Evolutionary conservation across 495 filamentous ascomycete species (phyloP), one percentile per base, ranked within the genome.

Genomic region (Xylaria nigripes): DNA sequence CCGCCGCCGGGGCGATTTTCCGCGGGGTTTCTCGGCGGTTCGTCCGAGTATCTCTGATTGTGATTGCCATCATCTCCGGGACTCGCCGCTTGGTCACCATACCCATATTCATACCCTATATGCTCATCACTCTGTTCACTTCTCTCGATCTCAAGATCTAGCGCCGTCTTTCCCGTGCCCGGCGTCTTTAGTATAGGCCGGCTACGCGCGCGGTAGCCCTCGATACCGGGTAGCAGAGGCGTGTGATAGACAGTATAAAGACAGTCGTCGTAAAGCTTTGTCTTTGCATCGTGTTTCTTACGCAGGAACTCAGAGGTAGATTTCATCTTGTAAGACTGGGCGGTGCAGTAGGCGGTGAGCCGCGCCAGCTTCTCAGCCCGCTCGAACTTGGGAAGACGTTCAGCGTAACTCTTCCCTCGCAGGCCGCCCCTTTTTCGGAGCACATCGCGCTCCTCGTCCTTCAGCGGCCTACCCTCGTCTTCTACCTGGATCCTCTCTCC

Each of bases 261-360:
- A 64, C 94, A 97, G 65, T 99, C 94, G 68, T 97, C 94, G 68
- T 99, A 99, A n/a, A 97, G 77, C 68, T 99, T 99, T 38, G 91
- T 95, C 71, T 87, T 82, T 0, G 90, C 94, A n/a, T 85, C 85
- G 77, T 99, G 93, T 63, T 82, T 82, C 43, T 85, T 88, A 65
- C 86, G 87, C 32, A 96, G 77, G 72, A 99, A 99, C 43, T 86
- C 80, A 18, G 89, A 89, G 38, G 89, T 86, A 23, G 84, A 80
- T 61, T 86, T 85, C 75, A 95, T 84, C 71, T 89, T 92, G 69
- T 86, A 96, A 10, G 86, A 86, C 71, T 96, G 89, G 3, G 94
- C 94, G 0, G 91, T 96, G 68, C 92, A 96, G 69, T 97, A 99
- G 1, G 93, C 93, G 52, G 93, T 97, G 23, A 96, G 84, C 46